These are phyloP conservation scores for Alternaria atra DNA, from an alignment of 2,329 filamentous ascomycete genomes.

Conservation along the genomic window DNA sequence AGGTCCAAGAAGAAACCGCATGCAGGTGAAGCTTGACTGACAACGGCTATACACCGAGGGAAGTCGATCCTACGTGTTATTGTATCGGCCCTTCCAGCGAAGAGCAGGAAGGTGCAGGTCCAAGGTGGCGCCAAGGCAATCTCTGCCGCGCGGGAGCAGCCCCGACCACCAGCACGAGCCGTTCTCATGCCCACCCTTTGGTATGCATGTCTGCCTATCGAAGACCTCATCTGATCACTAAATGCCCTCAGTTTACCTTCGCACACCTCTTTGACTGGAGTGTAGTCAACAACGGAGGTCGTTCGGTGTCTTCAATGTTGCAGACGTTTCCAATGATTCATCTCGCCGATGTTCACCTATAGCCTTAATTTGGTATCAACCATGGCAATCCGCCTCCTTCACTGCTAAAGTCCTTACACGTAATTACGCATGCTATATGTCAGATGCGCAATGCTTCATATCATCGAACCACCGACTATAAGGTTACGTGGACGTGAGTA, in stretches of 20 bases:
- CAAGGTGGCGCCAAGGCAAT: not conserved
- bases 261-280: not conserved
- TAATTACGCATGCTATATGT: not conserved
- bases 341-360: not conserved
- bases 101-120: slow-evolving; percentile 1
- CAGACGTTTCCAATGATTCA: not conserved
- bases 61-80: slow-evolving; percentile 1
- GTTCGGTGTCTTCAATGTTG: not conserved
- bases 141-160: not conserved
- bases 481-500: not conserved
- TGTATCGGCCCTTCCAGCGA: slow-evolving; percentile 2
- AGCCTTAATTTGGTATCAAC: not conserved
- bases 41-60: slow-evolving; percentile 4
- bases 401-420: not conserved
- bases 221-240: not conserved
- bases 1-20: slow-evolving; percentile 9
- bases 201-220: not conserved
- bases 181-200: not conserved
- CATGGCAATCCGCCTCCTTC: not conserved
- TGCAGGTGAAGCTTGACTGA: slow-evolving; percentile 14
- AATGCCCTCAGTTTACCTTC: not conserved
- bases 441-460: not conserved
- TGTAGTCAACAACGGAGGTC: not conserved
- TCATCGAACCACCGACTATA: not conserved
- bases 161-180: not conserved